Evolutionary conservation across 345 rosid genomes (phyloP).

Genomic region (Melastoma malabathricum): DNA sequence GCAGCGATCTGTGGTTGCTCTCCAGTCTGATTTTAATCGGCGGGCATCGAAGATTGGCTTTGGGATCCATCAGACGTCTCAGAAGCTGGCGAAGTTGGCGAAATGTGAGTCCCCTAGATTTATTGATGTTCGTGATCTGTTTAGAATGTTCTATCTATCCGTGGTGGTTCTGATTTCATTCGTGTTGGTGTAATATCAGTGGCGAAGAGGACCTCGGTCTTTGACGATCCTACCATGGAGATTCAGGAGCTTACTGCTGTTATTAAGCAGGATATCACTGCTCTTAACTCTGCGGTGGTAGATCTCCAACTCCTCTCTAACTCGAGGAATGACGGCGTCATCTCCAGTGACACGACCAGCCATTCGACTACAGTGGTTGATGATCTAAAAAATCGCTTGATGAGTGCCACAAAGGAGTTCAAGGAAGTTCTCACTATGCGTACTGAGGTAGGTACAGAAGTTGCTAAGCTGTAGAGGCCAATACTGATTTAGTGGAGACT

Average conservation of each 20-base stretch:
- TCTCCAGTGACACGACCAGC: conserved; percentile 46
- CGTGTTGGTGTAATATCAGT: conserved; percentile 18
- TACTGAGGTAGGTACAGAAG: conserved; percentile 26
- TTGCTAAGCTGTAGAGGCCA: not conserved
- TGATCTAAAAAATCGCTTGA: conserved; percentile 47
- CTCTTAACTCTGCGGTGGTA: conserved; percentile 50
- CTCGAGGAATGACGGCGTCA: conserved; percentile 33
- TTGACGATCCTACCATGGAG: conserved; percentile 55
- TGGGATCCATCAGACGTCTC: conserved; percentile 53
- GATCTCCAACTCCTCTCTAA: conserved; percentile 47
- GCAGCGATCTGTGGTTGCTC: conserved; percentile 31
- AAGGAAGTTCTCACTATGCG: conserved; percentile 57
- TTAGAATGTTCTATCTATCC: too few species aligned
- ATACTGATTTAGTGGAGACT: too few species aligned
- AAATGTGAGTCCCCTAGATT: conserved; percentile 3
- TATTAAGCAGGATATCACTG: conserved; percentile 55
- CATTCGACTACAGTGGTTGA: conserved; percentile 56
- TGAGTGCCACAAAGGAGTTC: conserved; percentile 56
- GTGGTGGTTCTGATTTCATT: not conserved
- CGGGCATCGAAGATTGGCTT: conserved; percentile 50
- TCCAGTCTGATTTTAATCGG: conserved; percentile 48
- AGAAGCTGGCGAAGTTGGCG: conserved; percentile 42
- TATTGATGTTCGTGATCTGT: too few species aligned
- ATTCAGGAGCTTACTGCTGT: conserved; percentile 53
- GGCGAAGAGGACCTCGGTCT: conserved; percentile 55